A percentile compares a stretch with the other conserved stretches of the same genome.
phyloP scores from a whole-genome alignment of 352 stramenopile species.

The Globisporangium paroecandrum region DNA sequence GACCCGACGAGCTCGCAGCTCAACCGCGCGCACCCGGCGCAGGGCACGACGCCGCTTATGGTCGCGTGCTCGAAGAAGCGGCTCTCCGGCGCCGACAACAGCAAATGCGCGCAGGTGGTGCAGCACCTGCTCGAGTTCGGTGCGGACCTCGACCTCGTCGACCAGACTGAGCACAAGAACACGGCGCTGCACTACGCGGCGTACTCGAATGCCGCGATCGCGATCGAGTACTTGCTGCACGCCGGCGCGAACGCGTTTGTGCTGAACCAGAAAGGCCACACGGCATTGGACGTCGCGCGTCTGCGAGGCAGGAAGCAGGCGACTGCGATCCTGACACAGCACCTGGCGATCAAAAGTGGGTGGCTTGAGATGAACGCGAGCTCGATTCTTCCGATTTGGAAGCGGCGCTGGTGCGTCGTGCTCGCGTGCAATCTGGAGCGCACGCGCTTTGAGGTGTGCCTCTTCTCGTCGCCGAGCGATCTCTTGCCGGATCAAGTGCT shows the following conservation, averaged over 20 bases:
- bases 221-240: constrained; percentile 54
- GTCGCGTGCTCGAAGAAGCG: constrained; percentile 44
- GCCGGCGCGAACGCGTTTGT: constrained; percentile 40
- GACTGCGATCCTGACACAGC: constrained; percentile 39
- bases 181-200: constrained; percentile 73
- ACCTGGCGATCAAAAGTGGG: constrained; percentile 46
- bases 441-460: constrained; percentile 44
- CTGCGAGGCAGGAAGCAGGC: constrained; percentile 41
- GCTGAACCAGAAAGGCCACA: constrained; percentile 56
- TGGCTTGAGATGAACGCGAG: constrained; percentile 50
- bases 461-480: constrained; percentile 42
- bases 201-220: constrained; percentile 41
- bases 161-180: constrained; percentile 37
- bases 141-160: constrained; percentile 35
- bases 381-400: constrained; percentile 49
- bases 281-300: constrained; percentile 55
- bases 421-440: constrained; percentile 46
- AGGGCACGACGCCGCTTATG: constrained; percentile 71
- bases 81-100: not conserved
- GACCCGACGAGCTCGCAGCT: constrained; percentile 18
- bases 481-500: constrained; percentile 40
- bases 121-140: constrained; percentile 57
- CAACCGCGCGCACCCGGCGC: constrained; percentile 40
- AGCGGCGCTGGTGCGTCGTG: constrained; percentile 55
- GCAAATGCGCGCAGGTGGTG: constrained; percentile 28